Base-by-base conservation (phyloP, 805 yeast genomes). In the Metschnikowia lunata region DNA sequence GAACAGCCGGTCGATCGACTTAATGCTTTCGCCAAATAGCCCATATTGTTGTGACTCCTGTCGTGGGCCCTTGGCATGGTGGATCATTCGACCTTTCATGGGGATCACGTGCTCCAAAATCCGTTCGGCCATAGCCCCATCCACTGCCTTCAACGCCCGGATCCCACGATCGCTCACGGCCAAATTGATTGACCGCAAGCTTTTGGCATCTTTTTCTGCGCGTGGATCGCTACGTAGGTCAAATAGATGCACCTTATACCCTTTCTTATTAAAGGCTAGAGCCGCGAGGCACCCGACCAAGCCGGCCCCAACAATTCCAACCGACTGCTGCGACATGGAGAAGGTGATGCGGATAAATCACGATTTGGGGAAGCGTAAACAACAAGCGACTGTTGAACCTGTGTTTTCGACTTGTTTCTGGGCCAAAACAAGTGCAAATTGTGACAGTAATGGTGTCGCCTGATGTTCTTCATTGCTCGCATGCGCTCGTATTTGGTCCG, bases 11-110 rank as follows among this genome's bases (percentile, higher is more conserved):
- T 88, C 95, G 40, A 90, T 88, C 0, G 96, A 86, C 62, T 89
- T 87, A 61, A 89, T 90, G 34, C 79, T 67, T 63, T 88, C 95
- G 10, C 95, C 95, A 54, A 79, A 77, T 8, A 88, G 66, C 5
- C 96, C 97, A 61, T 90, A 90, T 36, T 69, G 52, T 57, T 89
- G 96, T 28, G 85, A 71, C 50, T 76, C 80, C 59, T 80, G 82
- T 15, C 64, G 61, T 8, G 53, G 50, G 0, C 95, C 96, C 10
- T 71, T 55, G 11, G 64, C 39, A 43, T 83, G 83, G 62, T 90
- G 97, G 46, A 90, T 81, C 97, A 89, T 88, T 35, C 97, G 71
- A 1, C 96, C 97, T 34, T 76, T 67, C 91, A 90, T 86, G 2
- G 97, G 97, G 26, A 87, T 83, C 23, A 86, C 76, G 34, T 78